These are phyloP conservation scores for Saccharomyces hybrid DNA, from an alignment of 1,139 yeast genomes.

Conservation along the genomic window DNA sequence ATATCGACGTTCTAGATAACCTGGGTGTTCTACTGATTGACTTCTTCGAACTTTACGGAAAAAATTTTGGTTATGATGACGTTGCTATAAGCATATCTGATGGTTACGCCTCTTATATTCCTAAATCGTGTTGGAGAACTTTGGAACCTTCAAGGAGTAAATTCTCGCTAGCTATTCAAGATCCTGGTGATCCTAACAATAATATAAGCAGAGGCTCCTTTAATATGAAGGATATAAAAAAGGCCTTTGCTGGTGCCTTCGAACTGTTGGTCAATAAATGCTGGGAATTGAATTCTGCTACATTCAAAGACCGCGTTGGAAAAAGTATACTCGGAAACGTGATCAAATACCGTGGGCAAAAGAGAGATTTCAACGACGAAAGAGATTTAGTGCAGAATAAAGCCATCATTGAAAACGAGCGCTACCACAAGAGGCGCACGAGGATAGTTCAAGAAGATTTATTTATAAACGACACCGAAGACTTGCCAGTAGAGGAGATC, in stretches of 20 bases:
- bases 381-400: conserved; percentile 55
- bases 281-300: conserved; percentile 46
- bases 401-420: conserved; percentile 39
- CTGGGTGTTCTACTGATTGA: conserved; percentile 85
- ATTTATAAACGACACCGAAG: conserved; percentile 8
- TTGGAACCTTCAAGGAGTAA: conserved; percentile 47
- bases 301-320: conserved; percentile 62
- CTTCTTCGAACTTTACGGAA: conserved; percentile 91
- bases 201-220: conserved; percentile 84
- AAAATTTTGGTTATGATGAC: conserved; percentile 79
- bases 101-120: conserved; percentile 48
- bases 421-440: conserved; percentile 25
- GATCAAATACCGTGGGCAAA: conserved; percentile 65
- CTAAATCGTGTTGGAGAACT: conserved; percentile 47
- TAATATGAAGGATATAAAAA: conserved; percentile 70
- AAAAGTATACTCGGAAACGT: conserved; percentile 75
- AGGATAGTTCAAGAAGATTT: conserved; percentile 19
- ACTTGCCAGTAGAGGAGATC: neutral
- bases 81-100: conserved; percentile 57
- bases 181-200: conserved; percentile 76
- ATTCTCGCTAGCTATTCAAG: conserved; percentile 74
- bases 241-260: conserved; percentile 88
- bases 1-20: conserved; percentile 63
- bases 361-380: conserved; percentile 75
- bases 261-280: conserved; percentile 70